Conservation (phyloP, 139 green algal genomes). For the Auxenochlorella pyrenoidosa region DNA sequence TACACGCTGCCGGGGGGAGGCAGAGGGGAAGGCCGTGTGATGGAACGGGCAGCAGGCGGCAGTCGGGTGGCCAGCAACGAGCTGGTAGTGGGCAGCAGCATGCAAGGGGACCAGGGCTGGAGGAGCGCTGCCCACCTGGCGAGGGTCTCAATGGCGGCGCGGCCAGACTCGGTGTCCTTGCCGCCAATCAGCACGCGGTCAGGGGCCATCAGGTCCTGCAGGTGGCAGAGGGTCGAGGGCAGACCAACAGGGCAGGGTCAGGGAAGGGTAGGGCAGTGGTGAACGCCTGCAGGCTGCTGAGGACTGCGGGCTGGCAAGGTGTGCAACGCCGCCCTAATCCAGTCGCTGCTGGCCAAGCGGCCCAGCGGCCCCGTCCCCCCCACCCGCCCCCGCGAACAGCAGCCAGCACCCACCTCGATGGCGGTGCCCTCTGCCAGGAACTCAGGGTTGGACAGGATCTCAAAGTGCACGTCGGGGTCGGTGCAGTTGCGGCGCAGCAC, state of each 20-base stretch:
- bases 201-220: constrained; percentile 71
- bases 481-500: constrained; percentile 84
- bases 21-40: too few species aligned
- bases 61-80: too few species aligned
- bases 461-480: constrained; percentile 82
- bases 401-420: constrained; percentile 72
- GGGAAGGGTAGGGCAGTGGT: too few species aligned
- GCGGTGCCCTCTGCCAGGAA: constrained; percentile 94
- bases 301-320: too few species aligned
- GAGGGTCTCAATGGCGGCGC: constrained; percentile 76
- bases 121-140: constrained; percentile 13
- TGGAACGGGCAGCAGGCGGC: too few species aligned
- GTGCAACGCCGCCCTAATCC: too few species aligned
- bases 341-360: too few species aligned
- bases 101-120: too few species aligned
- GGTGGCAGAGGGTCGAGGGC: not conserved
- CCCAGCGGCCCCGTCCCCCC: too few species aligned
- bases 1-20: constrained; percentile 79
- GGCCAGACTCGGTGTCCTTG: constrained; percentile 83
- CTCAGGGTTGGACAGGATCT: constrained; percentile 97
- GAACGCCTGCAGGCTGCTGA: too few species aligned
- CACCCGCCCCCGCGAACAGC: too few species aligned
- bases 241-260: too few species aligned
- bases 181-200: constrained; percentile 85
- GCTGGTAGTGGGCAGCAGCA: not conserved